Conservation (phyloP, 768 basidiomycete species). For the Rhizopogon vesiculosus region DNA sequence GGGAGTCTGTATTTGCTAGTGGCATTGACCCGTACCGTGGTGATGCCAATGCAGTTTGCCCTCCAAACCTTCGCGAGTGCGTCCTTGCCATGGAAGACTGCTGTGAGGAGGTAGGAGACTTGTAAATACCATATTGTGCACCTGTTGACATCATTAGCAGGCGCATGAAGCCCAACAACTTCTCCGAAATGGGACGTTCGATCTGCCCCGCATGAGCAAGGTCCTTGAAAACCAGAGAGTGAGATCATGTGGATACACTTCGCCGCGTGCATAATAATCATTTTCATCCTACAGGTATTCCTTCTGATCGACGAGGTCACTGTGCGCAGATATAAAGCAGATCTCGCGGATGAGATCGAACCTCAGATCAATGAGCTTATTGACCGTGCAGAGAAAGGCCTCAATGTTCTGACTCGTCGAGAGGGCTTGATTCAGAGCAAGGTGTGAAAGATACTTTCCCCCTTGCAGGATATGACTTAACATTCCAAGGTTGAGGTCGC, state of each 20-base stretch:
- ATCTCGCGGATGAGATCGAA: conserved; percentile 75
- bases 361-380: conserved; percentile 76
- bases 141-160: conserved; percentile 28
- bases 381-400: conserved; percentile 63
- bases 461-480: background rate
- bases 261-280: background rate
- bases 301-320: conserved; percentile 69
- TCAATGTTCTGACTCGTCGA: conserved; percentile 57
- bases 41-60: conserved; percentile 62
- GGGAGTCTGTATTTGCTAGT: conserved; percentile 72
- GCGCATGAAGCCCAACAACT: conserved; percentile 65
- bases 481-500: conserved; percentile 49
- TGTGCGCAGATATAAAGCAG: conserved; percentile 69
- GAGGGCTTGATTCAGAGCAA: conserved; percentile 59
- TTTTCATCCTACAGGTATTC: conserved; percentile 51
- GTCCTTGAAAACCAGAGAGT: conserved; percentile 68
- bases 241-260: conserved; percentile 9
- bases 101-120: conserved; percentile 59
- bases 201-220: conserved; percentile 66
- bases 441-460: conserved; percentile 31
- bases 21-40: conserved; percentile 61
- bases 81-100: conserved; percentile 78
- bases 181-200: conserved; percentile 64
- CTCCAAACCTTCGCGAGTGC: conserved; percentile 69
- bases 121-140: background rate